Evolutionary conservation across 2,329 filamentous ascomycete species (phyloP), one percentile per base, ranked within the genome.

Genomic region (Plectosphaerella plurivora): DNA sequence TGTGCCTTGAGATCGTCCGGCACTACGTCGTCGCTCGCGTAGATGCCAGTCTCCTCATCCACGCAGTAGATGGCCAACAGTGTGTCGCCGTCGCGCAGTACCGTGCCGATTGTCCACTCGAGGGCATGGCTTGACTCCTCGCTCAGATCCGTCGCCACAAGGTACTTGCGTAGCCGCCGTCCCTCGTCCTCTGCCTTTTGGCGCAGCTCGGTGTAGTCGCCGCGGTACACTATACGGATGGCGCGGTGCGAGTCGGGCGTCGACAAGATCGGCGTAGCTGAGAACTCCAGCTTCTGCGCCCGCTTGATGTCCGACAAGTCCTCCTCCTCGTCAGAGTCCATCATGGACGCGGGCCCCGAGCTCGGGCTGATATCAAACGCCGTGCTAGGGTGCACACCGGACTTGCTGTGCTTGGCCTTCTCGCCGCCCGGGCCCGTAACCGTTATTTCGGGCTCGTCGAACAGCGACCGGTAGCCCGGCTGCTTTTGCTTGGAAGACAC

Each of bases 71-170:
- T 90, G 3, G 91, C 91, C 56, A 97, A 85, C 36, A 99, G 78
- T 0, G 93, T 97, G 66, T 99, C 94, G 8, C 94, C 94, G 61
- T 97, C 92, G 47, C 94, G 83, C 28, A 99, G 77, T 6, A 97
- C 91, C 0, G 93, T 97, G 8, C 94, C 94, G 52, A 99, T 92
- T 0, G 93, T 94, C 94, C 94, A 99, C 68, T 99, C 94, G 33
- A 99, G 77, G 1, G 94, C 94, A 67, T 97, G 95, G 7, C 90
- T 89, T 5, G 93, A 92, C 72, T 99, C 94, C 37, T 94, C 89
- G 60, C 92, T 97, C 4, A 97, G 74, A 68, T 99, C 94, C 0
- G 91, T 97, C 3, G 94, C 93, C n/a, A 97, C 91, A 15, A 99
- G 75, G 65, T 97, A 99, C 62, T 94, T 95, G 50, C 94, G 83